phyloP scores from a whole-genome alignment of 495 filamentous ascomycete species.

The Lentithecium fluviatile region DNA sequence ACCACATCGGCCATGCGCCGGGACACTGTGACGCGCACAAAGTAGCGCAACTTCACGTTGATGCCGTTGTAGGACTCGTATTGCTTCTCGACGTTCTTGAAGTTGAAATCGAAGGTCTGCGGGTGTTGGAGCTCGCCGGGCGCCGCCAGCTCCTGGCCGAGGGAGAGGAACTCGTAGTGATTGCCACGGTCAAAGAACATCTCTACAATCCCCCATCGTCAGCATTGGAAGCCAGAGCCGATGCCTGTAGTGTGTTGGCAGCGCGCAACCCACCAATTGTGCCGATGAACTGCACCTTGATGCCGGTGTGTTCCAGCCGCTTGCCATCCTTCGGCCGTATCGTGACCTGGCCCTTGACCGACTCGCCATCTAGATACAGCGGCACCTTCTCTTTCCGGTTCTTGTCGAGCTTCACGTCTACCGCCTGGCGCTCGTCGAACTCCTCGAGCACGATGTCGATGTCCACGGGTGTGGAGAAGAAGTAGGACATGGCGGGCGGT shows the following conservation, averaged over 20 bases:
- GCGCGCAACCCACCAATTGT: conserved; percentile 71
- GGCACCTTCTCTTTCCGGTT: conserved; percentile 93
- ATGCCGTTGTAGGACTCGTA: conserved; percentile 99
- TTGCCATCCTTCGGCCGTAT: conserved; percentile 98
- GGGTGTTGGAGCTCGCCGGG: conserved; percentile 97
- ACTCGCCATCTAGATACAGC: conserved; percentile 97
- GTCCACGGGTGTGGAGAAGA: conserved; percentile 96
- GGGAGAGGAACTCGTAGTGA: conserved; percentile 97
- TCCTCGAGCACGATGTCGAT: conserved; percentile 98
- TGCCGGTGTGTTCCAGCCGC: conserved; percentile 94
- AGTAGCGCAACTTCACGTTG: conserved; percentile 98
- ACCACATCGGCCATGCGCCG: conserved; percentile 96
- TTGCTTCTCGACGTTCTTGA: conserved; percentile 99
- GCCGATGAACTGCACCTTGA: conserved; percentile 99
- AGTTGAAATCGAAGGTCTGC: conserved; percentile 98
- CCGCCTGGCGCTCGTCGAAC: conserved; percentile 85
- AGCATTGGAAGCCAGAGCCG: conserved; percentile 76
- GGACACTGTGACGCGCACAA: conserved; percentile 93
- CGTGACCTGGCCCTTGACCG: conserved; percentile 92
- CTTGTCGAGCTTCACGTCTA: conserved; percentile 98
- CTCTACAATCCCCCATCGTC: conserved; percentile 52
- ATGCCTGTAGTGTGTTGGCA: conserved; percentile 60
- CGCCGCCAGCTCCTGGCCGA: conserved; percentile 92
- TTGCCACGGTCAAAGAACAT: conserved; percentile 99
- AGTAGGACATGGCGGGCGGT: conserved; percentile 74